Percentiles rank a stretch among this genome's conserved stretches.
Evolutionary conservation across 108 stramenopile species (phyloP).

Genomic region (Pseudonitzschia delicatissima): DNA sequence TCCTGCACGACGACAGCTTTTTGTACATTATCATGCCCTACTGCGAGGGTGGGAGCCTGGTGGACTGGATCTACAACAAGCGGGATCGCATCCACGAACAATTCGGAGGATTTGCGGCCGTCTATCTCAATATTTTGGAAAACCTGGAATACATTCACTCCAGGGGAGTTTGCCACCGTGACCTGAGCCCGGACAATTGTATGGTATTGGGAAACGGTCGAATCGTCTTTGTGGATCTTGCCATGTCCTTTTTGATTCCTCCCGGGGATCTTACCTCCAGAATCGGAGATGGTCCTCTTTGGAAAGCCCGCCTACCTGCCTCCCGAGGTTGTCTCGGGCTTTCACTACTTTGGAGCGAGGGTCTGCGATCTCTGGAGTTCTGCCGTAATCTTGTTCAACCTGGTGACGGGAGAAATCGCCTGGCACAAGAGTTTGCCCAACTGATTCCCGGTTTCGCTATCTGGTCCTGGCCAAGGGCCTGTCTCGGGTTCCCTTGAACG

Average conservation of each 20-base stretch:
- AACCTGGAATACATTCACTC: slow-evolving; percentile 39
- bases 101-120: slow-evolving; percentile 25
- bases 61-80: slow-evolving; percentile 16
- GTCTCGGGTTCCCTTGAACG: slow-evolving; percentile 29
- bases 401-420: slow-evolving; percentile 59
- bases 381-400: slow-evolving; percentile 79
- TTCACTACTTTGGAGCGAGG: slow-evolving; percentile 57
- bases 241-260: slow-evolving; percentile 70
- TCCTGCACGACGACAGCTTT: slow-evolving; percentile 55
- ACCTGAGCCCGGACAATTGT: slow-evolving; percentile 69
- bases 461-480: slow-evolving; percentile 36
- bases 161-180: slow-evolving; percentile 53
- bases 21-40: slow-evolving; percentile 68
- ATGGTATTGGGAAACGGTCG: slow-evolving; percentile 38
- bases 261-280: slow-evolving; percentile 16
- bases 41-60: slow-evolving; percentile 51
- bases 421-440: slow-evolving; percentile 20
- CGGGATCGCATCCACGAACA: neutral
- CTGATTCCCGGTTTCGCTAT: slow-evolving; percentile 38
- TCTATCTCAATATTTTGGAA: slow-evolving; percentile 52
- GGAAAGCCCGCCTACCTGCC: slow-evolving; percentile 62
- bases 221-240: slow-evolving; percentile 65
- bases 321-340: slow-evolving; percentile 55
- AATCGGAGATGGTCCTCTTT: slow-evolving; percentile 43
- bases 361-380: slow-evolving; percentile 81